These are phyloP conservation scores for Diplosphaera chodatii DNA, from an alignment of 139 green algal genomes.

Conservation along the genomic window DNA sequence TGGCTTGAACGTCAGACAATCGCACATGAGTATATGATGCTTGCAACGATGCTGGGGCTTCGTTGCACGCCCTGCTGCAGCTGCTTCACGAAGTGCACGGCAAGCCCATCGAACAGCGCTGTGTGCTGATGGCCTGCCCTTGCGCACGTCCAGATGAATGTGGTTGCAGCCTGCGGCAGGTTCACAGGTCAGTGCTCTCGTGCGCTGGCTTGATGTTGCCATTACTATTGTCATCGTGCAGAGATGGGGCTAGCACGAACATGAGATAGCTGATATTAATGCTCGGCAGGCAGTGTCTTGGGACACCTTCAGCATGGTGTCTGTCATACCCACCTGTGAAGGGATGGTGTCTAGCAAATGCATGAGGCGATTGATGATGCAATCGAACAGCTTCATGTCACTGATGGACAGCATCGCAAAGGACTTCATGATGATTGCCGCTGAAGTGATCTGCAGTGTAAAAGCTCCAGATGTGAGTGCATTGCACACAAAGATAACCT, in stretches of 20 bases:
- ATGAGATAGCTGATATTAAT: too few species aligned
- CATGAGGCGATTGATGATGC: not conserved
- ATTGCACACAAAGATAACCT: too few species aligned
- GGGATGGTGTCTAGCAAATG: not conserved
- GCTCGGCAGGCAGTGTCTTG: too few species aligned
- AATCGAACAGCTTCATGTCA: not conserved
- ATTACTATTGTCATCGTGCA: too few species aligned
- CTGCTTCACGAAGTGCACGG: not conserved
- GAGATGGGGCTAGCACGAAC: too few species aligned
- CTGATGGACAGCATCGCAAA: not conserved
- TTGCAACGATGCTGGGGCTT: not conserved
- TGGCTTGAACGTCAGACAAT: too few species aligned
- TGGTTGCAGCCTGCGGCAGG: slow-evolving; percentile 9
- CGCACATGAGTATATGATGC: not conserved
- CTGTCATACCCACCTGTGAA: not conserved
- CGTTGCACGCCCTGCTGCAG: not conserved
- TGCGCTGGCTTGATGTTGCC: too few species aligned
- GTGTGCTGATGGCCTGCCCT: slow-evolving; percentile 14
- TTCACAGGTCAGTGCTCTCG: too few species aligned
- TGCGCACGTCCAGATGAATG: slow-evolving; percentile 18
- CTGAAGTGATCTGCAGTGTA: too few species aligned
- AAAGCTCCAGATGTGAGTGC: too few species aligned
- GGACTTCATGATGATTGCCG: not conserved
- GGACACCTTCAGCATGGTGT: too few species aligned
- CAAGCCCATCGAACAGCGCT: slow-evolving; percentile 4